Evolutionary conservation across 176 grass and related monocot species (phyloP), one percentile per base, ranked within the genome.

Genomic region (Tillandsia fasciculata): DNA sequence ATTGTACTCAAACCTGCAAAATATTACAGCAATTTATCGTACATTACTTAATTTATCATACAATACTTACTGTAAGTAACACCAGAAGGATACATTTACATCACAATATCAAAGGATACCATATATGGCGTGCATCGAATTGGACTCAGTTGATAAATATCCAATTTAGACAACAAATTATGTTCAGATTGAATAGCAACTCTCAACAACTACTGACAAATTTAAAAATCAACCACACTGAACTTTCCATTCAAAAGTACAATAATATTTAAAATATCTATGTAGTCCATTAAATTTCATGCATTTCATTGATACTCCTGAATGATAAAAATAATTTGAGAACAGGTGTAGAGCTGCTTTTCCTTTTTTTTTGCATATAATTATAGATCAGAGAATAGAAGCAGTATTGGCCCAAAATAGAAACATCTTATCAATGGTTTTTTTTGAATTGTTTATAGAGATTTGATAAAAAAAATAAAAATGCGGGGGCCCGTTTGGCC

Each of bases 1-100:
- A 80, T 88, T 72, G 64, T 99, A 94, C 78, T 94, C 87, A 64
- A 99, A 99, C 49, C 95, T 99, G 78, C 72, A 82, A 2, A 64
- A 75, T 61, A 20, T 47, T 78, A 1, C 3, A 51, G 3, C 26
- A 67, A 50, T 7, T 17, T 12, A 9, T 3, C 68, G 74, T 51
- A 75, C 7, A 73, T 26, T 69, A 8, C 13, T 18, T 13, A 65
- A 65, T 10, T 75, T 76, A 17, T 69, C 64, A 53, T 63, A 80
- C 52, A 49, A 52, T 54, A 10, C 58, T 20, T 1, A 58, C 3
- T 27, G 50, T 52, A 52, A 53, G 11, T 51, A 76, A 76, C 56
- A 18, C 1, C 56, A 10, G 10, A 7, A 61, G 15, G 17, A 61
- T 61, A 23, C 22, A n/a, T 42, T 42, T 5, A 42, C 33, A 42